Percentiles rank a stretch among this genome's conserved stretches.
These are phyloP conservation scores for Sphagnum fallax DNA, from an alignment of 228 moss, liverwort and hornwort species.

Conservation along the genomic window DNA sequence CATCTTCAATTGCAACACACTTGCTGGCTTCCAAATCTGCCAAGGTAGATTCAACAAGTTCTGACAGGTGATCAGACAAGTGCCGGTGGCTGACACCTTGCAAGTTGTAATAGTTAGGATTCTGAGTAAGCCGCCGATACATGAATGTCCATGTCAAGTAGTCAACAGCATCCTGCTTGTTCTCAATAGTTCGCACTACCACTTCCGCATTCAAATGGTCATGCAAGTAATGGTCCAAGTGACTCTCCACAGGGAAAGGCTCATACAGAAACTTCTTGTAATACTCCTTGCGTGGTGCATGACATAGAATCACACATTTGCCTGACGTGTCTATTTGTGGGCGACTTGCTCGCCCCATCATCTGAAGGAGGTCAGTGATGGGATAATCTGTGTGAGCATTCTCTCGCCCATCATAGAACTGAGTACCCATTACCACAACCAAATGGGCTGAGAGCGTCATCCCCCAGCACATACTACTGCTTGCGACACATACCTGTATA, in stretches of 20 bases:
- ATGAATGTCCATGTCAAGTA: slow-evolving; percentile 91
- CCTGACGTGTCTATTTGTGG: slow-evolving; percentile 73
- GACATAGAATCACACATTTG: slow-evolving; percentile 90
- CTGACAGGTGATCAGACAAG: slow-evolving; percentile 82
- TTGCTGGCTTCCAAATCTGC: slow-evolving; percentile 86
- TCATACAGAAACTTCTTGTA: slow-evolving; percentile 93
- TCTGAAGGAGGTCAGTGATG: slow-evolving; percentile 88
- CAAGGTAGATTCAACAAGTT: slow-evolving; percentile 76
- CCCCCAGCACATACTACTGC: slow-evolving; percentile 95
- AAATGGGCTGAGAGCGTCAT: slow-evolving; percentile 80
- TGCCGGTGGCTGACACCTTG: slow-evolving; percentile 93
- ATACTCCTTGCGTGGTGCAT: slow-evolving; percentile 89
- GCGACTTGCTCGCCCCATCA: slow-evolving; percentile 95
- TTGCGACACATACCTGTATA: slow-evolving; percentile 77
- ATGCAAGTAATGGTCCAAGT: slow-evolving; percentile 80
- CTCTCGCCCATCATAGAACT: slow-evolving; percentile 92
- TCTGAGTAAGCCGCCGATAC: slow-evolving; percentile 87
- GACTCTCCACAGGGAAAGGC: slow-evolving; percentile 89
- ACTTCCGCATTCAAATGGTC: slow-evolving; percentile 93
- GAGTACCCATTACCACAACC: slow-evolving; percentile 94
- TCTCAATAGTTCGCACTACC: slow-evolving; percentile 89
- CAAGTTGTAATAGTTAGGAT: slow-evolving; percentile 87
- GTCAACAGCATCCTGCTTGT: slow-evolving; percentile 96
- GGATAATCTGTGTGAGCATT: slow-evolving; percentile 92
- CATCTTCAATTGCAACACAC: slow-evolving; percentile 89